Conservation (phyloP, 2,329 filamentous ascomycete genomes). For the Pseudocercospora crystallina region DNA sequence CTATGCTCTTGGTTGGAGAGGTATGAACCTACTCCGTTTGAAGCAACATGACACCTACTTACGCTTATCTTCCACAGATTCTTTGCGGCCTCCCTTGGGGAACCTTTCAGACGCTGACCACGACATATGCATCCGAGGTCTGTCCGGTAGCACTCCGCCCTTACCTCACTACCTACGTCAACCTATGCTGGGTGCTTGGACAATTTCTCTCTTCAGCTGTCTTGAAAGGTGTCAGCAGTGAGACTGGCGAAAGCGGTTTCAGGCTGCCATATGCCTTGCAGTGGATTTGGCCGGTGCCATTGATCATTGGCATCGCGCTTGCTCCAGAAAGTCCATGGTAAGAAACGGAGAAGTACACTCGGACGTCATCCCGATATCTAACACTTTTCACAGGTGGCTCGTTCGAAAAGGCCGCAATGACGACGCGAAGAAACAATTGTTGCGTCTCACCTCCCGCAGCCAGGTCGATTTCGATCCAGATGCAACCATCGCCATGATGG, state of each 20-base stretch:
- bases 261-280: conserved; percentile 46
- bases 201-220: conserved; percentile 52
- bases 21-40: conserved; percentile 1
- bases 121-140: conserved; percentile 68
- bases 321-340: conserved; percentile 35
- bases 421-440: conserved; percentile 29
- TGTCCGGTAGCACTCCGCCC: conserved; percentile 58
- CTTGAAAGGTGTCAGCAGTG: conserved; percentile 28
- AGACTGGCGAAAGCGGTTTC: conserved; percentile 37
- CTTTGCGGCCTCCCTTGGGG: conserved; percentile 40
- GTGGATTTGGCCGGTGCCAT: conserved; percentile 40
- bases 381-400: conserved; percentile 21
- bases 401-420: conserved; percentile 33
- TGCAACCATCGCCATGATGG: conserved; percentile 88
- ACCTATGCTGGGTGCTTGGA: conserved; percentile 63
- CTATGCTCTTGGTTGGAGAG: conserved; percentile 28
- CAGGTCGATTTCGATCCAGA: conserved; percentile 75
- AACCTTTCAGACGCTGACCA: conserved; percentile 36
- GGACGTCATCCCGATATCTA: neutral
- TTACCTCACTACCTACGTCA: conserved; percentile 60
- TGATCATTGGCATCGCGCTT: conserved; percentile 28
- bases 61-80: conserved; percentile 37
- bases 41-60: neutral
- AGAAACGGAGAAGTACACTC: neutral
- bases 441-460: conserved; percentile 30